These are phyloP conservation scores for Glutinoglossum americanum DNA, from an alignment of 495 filamentous ascomycete species.

Conservation along the genomic window DNA sequence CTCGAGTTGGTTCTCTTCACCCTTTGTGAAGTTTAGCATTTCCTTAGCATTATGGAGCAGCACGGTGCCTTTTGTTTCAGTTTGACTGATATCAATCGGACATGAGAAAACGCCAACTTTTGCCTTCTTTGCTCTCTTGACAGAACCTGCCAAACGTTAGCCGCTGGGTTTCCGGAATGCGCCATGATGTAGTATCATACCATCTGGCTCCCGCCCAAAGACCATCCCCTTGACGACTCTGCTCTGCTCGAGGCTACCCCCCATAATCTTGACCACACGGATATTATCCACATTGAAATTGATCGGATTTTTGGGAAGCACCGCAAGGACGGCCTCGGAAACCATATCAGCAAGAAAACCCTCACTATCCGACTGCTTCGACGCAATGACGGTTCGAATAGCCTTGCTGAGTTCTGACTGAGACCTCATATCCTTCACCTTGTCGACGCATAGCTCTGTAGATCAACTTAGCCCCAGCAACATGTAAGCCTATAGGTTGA, in stretches of 20 bases:
- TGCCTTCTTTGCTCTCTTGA: constrained; percentile 79
- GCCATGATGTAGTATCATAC: constrained; percentile 5
- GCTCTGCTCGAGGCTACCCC: constrained; percentile 79
- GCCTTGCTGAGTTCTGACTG: constrained; percentile 78
- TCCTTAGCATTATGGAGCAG: constrained; percentile 91
- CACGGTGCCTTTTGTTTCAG: constrained; percentile 99
- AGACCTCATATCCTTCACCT: constrained; percentile 62
- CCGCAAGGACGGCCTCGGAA: constrained; percentile 79
- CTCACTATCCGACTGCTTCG: constrained; percentile 89
- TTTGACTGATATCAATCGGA: constrained; percentile 86
- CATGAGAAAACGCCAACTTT: constrained; percentile 96
- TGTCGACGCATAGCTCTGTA: constrained; percentile 69
- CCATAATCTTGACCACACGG: constrained; percentile 99
- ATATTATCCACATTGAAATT: constrained; percentile 99
- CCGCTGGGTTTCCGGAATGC: background rate
- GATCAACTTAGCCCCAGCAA: constrained; percentile 1
- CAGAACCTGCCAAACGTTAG: constrained; percentile 20
- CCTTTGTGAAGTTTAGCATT: constrained; percentile 95
- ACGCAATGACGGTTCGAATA: constrained; percentile 81
- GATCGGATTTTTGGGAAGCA: constrained; percentile 87
- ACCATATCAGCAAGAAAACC: constrained; percentile 70
- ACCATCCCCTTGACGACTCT: constrained; percentile 97
- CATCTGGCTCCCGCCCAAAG: constrained; percentile 80
- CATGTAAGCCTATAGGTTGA: background rate
- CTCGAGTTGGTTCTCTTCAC: constrained; percentile 85